A percentile compares a stretch with the other conserved stretches of the same genome.
Conservation (phyloP, 805 yeast species). For the Allodekkera sacchari region DNA sequence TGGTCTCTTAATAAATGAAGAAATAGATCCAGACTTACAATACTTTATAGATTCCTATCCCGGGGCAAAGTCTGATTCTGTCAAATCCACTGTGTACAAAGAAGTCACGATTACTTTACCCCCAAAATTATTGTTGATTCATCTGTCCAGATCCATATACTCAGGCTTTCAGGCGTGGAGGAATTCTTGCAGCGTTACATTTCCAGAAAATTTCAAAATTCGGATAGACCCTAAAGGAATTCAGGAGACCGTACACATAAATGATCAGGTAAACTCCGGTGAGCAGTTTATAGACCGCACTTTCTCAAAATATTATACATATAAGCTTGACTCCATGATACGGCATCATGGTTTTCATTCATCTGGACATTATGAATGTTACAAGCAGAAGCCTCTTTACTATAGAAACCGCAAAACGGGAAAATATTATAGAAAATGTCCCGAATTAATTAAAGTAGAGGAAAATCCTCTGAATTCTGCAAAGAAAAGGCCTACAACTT, state of each 20-base stretch:
- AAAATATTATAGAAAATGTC: constrained; percentile 15
- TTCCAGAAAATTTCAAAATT: constrained; percentile 47
- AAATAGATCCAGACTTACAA: constrained; percentile 44
- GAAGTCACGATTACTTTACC: constrained; percentile 51
- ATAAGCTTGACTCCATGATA: constrained; percentile 62
- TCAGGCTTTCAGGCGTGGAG: constrained; percentile 59
- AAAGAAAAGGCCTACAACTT: not conserved
- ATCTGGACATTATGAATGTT: constrained; percentile 88
- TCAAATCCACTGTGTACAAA: constrained; percentile 63
- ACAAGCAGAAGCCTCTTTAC: constrained; percentile 62
- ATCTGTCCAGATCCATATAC: constrained; percentile 76
- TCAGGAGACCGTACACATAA: no score
- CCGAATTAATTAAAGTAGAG: constrained; percentile 2
- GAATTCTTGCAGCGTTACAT: constrained; percentile 64
- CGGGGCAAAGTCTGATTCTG: constrained; percentile 11
- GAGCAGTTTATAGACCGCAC: no score
- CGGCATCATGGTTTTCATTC: constrained; percentile 85
- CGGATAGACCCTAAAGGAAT: no score
- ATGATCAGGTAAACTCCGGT: no score
- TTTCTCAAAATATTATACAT: constrained; percentile 17
- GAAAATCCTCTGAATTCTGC: no score
- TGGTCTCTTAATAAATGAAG: constrained; percentile 53
- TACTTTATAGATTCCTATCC: constrained; percentile 38
- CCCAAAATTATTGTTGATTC: constrained; percentile 71
- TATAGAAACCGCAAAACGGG: constrained; percentile 30